Evolutionary conservation across 1,284 basidiomycete species (phyloP), one percentile per base, ranked within the genome.

Genomic region (Ustilago tritici): DNA sequence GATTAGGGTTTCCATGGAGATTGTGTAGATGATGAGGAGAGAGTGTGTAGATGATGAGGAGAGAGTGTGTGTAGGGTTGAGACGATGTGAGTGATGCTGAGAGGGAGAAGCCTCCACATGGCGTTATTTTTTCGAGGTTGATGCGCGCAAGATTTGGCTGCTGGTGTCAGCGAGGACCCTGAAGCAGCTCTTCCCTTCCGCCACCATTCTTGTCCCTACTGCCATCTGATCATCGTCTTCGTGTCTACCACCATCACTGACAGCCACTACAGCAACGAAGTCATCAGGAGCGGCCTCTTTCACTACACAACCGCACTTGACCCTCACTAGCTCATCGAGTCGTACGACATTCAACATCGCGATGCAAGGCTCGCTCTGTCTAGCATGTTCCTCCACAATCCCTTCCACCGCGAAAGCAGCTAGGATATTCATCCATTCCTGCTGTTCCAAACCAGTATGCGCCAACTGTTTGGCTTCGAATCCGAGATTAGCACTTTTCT

Each of bases 401-500:
- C 61, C 75, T 10, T 2, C 46, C 15, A 64, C 23, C 32, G 63
- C 28, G 2, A 73, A 66, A 50, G 53, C 70, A 1, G 64, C 70
- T 0, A 59, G 62, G 7, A 43, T 73, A 1, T 76, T 70, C 46
- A 46, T 70, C 4, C 78, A 81, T 41, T 73, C 74, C 4, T 81
- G 79, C 59, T 81, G 79, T 34, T 49, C 46, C 0, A 23, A 73
- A 14, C 59, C 57, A 3, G 69, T 81, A 1, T 81, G 79, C 38
- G 46, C 40, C 0, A 62, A 28, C 2, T 81, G 79, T 43, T n/a
- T 79, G 17, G 47, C 34, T 2, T 11, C 17, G 14, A 67, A 71
- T 55, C 60, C 79, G 28, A 54, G 79, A 12, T 52, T 81, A 43
- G 61, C 57, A 17, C 77, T 74, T 14, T 81, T 79, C 49, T 79